A percentile compares a stretch with the other conserved stretches of the same genome.
These are phyloP conservation scores for Anthostomella pinea DNA, from an alignment of 2,329 filamentous ascomycete species.

Conservation along the genomic window DNA sequence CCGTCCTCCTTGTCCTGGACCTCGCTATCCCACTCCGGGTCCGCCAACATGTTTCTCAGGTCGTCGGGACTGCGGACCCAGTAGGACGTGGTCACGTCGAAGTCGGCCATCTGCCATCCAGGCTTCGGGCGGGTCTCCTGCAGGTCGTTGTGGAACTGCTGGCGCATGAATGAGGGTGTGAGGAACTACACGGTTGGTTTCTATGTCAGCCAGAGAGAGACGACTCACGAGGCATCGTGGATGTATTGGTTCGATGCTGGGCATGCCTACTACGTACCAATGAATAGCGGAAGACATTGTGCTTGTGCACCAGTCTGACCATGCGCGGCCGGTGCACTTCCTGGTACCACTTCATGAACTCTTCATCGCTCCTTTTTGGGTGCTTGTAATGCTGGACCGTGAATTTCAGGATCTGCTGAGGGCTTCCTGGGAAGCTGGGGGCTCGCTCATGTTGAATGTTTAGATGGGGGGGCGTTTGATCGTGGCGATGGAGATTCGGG, in stretches of 20 bases:
- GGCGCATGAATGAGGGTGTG: slow-evolving; percentile 1
- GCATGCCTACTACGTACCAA: too few species aligned
- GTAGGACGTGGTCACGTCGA: slow-evolving; percentile 3
- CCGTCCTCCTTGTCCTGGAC: slow-evolving; percentile 1
- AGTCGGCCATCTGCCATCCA: slow-evolving; percentile 5
- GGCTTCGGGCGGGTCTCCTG: not conserved
- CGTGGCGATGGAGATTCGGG: too few species aligned
- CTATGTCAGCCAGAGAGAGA: too few species aligned
- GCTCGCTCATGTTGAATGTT: too few species aligned
- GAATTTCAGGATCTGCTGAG: slow-evolving; percentile 2
- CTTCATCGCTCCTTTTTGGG: not conserved
- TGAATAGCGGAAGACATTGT: not conserved
- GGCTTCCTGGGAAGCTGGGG: too few species aligned
- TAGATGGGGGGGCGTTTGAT: too few species aligned
- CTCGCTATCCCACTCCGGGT: slow-evolving; percentile 3
- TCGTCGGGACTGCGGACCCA: slow-evolving; percentile 7
- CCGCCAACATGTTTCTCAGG: slow-evolving; percentile 2
- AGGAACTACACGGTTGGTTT: slow-evolving; percentile 1
- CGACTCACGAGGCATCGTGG: too few species aligned
- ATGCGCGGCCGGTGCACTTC: slow-evolving; percentile 4
- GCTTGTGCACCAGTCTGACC: slow-evolving; percentile 3
- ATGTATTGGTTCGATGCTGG: too few species aligned
- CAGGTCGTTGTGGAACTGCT: slow-evolving; percentile 1
- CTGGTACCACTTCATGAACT: slow-evolving; percentile 3
- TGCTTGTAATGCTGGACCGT: slow-evolving; percentile 4